Evolutionary conservation across 1,139 yeast genomes (phyloP), one percentile per base, ranked within the genome.

Genomic region (Kazachstania sp.): DNA sequence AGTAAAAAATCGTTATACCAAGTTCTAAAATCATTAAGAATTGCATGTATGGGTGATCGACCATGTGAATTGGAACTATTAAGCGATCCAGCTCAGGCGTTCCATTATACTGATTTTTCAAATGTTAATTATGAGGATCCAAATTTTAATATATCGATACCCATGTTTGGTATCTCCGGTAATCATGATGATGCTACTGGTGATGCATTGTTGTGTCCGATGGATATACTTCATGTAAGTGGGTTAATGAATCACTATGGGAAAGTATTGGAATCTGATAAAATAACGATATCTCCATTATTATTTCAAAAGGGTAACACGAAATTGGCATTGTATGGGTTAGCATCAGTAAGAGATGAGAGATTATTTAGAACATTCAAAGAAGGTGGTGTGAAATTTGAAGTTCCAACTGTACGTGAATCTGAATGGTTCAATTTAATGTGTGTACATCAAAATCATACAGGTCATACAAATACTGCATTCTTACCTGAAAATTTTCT

Each of bases 171-270:
- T 11, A 92, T 94, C 9, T 81, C 92, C 49, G 99, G 99, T 3
- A 92, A 92, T 59, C 99, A 92, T 64, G 99, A 92, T 65, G 98
- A 92, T 67, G 88, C 96, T 1, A 86, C 96, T 0, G 98, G 98
- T 0, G 86, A 81, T 45, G 85, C 84, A 2, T 69, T 87, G 50
- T 70, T 92, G n/a, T 82, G 90, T 53, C 96, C 98, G 0, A 72
- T 92, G 71, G 98, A 92, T 64, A 70, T 94, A 3, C 68, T 94
- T 16, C 79, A 87, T 30, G 87, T 84, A 2, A 71, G 88, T 0
- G 98, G 98, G 0, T 69, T 90, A 44, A 70, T 92, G 29, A 92
- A 94, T 64, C 94, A 90, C 68, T 90, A 88, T 66, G 98, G 98
- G 1, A 77, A 86, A 56, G 85, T 87, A 3, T 70, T 75, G 16